Evolutionary conservation across 2,329 filamentous ascomycete species (phyloP).

Genomic region (Sporothrix globosa): DNA sequence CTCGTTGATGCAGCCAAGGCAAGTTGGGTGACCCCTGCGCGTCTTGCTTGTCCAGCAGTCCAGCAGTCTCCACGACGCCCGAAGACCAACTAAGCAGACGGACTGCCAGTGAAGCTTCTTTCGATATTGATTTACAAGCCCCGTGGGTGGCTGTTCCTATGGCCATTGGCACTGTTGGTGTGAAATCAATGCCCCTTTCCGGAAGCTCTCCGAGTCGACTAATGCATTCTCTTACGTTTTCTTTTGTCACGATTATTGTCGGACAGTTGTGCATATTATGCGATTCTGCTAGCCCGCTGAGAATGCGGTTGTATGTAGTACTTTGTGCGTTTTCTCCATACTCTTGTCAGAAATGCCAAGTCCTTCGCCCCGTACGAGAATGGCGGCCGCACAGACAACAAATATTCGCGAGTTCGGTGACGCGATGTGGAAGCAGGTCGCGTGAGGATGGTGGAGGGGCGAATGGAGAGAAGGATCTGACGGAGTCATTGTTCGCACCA

Average conservation of each 20-base stretch:
- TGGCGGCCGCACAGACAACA: background rate
- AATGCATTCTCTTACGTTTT: background rate
- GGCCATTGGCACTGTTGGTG: background rate
- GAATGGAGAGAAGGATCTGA: background rate
- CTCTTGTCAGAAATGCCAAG: background rate
- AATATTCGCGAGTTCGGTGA: background rate
- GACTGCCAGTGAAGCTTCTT: no score
- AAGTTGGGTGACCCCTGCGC: no score
- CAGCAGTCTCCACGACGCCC: no score
- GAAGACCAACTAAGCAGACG: no score
- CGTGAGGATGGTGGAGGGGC: background rate
- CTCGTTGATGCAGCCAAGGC: no score
- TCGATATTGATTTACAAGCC: no score
- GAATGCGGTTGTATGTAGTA: no score
- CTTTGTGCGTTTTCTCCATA: background rate
- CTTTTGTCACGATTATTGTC: background rate
- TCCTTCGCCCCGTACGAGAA: background rate
- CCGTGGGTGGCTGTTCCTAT: no score
- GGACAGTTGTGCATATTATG: background rate
- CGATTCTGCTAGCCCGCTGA: background rate
- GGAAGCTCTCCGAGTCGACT: no score
- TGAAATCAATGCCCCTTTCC: background rate
- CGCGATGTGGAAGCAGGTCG: constrained; percentile 17
- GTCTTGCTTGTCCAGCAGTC: no score
- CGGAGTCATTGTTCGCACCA: no score